Evolutionary conservation across 352 stramenopile genomes (phyloP), one percentile per base, ranked within the genome.

Genomic region (Peronospora farinosa): DNA sequence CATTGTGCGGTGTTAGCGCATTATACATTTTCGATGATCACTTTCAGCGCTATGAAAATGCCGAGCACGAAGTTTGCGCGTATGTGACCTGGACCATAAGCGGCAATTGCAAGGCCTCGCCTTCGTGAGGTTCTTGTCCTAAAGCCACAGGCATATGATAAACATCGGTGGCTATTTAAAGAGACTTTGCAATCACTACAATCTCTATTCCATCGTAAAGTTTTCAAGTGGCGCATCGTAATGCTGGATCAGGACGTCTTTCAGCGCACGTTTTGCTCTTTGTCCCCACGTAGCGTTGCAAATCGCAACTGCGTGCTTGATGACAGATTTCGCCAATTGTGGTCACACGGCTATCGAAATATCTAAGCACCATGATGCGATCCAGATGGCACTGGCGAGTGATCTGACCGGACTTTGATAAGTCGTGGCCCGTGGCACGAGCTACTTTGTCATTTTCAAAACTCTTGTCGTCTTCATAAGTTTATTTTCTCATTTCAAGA

Each of bases 51-150:
- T n/a, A n/a, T n/a, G n/a, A n/a, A n/a, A n/a, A n/a, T n/a, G n/a
- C n/a, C n/a, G n/a, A n/a, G n/a, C n/a, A n/a, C n/a, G n/a, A n/a
- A n/a, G n/a, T n/a, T n/a, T 88, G 39, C 71, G 79, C 6, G 79
- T 79, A 33, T 59, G 84, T 15, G 79, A 90, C 31, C 40, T 90
- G n/a, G 5, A 77, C 88, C 51, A 85, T 91, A 75, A 84, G 66
- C 23, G 80, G 80, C 36, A 91, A 91, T 54, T 83, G 75, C 47
- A 75, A 67, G 1, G 57, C 67, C 10, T 75, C 87, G 53, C 70
- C 88, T 63, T 75, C 77, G 15, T 57, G 70, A 5, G 80, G 80
- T 87, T 57, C 51, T 91, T 19, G 53, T 87, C 6, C 63, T 75
- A 2, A 83, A 75, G 46, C 15, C 54, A 43, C 17, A 83, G 66